These are phyloP conservation scores for Lunasporangiospora selenospora DNA, from an alignment of 192 early-diverging fungal species.

Conservation along the genomic window DNA sequence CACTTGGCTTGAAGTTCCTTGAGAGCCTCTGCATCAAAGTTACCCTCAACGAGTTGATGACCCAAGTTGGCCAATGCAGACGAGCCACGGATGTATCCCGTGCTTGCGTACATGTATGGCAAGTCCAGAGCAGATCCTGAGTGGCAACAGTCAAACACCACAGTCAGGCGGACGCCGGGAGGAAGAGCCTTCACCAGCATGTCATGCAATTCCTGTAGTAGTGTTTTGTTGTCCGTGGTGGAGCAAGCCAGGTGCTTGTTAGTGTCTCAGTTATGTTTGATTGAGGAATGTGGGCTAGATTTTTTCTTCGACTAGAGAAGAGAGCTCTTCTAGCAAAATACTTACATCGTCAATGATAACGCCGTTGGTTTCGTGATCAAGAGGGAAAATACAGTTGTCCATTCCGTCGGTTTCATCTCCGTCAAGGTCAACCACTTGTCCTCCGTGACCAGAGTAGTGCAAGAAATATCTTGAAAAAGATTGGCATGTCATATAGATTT, in stretches of 20 bases:
- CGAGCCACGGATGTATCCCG: slow-evolving; percentile 49
- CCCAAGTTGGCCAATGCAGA: slow-evolving; percentile 24
- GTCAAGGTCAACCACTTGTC: slow-evolving; percentile 40
- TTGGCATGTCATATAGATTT: background rate
- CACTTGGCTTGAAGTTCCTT: slow-evolving; percentile 41
- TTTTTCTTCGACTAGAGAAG: no score
- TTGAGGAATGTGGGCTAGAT: no score
- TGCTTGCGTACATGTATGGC: slow-evolving; percentile 66
- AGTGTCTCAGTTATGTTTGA: no score
- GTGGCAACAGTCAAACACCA: slow-evolving; percentile 77
- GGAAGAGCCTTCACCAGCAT: slow-evolving; percentile 53
- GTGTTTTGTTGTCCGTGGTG: no score
- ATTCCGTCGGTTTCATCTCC: slow-evolving; percentile 44
- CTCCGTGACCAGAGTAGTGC: slow-evolving; percentile 50
- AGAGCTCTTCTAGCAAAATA: no score
- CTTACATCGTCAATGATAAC: slow-evolving; percentile 51
- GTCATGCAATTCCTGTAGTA: slow-evolving; percentile 42
- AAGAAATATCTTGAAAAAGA: slow-evolving; percentile 25
- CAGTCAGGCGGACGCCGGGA: slow-evolving; percentile 69
- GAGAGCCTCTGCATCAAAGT: slow-evolving; percentile 31
- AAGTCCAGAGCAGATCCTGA: slow-evolving; percentile 75
- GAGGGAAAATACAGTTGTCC: slow-evolving; percentile 51
- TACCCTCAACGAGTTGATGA: slow-evolving; percentile 26
- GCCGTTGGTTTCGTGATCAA: slow-evolving; percentile 39
- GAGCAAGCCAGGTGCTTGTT: no score